Conservation (phyloP, 208 protist genomes). For the Crithidia brevicula region DNA sequence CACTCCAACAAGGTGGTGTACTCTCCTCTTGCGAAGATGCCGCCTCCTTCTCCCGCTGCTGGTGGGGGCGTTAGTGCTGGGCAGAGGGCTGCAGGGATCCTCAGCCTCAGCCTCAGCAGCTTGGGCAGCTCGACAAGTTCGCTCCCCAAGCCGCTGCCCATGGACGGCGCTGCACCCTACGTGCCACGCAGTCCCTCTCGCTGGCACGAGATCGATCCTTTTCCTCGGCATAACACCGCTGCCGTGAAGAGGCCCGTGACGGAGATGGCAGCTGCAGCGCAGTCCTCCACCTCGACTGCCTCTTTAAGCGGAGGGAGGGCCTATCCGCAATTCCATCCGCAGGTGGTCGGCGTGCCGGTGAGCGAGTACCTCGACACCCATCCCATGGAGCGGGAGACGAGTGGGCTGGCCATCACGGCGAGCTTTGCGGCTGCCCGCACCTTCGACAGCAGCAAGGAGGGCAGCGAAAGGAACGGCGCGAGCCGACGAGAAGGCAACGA, state of each 20-base stretch:
- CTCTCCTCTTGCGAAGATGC: too few relatives aligned
- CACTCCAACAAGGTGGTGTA: too few relatives aligned
- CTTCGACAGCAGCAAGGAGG: not conserved
- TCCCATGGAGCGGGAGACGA: constrained; percentile 12
- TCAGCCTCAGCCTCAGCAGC: too few relatives aligned
- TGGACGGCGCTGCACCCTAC: constrained; percentile 21
- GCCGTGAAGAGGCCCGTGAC: too few relatives aligned
- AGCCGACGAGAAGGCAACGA: not conserved
- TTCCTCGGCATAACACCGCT: constrained; percentile 11
- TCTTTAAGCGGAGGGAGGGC: not conserved
- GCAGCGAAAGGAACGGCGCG: not conserved
- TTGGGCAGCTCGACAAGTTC: not conserved
- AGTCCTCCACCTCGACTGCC: too few relatives aligned
- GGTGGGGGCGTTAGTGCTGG: too few relatives aligned
- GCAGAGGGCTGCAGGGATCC: too few relatives aligned
- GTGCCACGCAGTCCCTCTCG: constrained; percentile 26
- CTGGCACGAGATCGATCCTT: constrained; percentile 25
- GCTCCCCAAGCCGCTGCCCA: not conserved
- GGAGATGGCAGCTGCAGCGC: too few relatives aligned
- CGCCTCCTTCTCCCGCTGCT: too few relatives aligned
- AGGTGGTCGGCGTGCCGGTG: constrained; percentile 18
- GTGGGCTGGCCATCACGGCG: not conserved
- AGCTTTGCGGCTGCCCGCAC: not conserved
- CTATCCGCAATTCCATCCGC: constrained; percentile 13
- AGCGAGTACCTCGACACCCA: constrained; percentile 22